A percentile compares a stretch with the other conserved stretches of the same genome.
These are phyloP conservation scores for Xylaria nigripes DNA, from an alignment of 495 filamentous ascomycete genomes.

Conservation along the genomic window DNA sequence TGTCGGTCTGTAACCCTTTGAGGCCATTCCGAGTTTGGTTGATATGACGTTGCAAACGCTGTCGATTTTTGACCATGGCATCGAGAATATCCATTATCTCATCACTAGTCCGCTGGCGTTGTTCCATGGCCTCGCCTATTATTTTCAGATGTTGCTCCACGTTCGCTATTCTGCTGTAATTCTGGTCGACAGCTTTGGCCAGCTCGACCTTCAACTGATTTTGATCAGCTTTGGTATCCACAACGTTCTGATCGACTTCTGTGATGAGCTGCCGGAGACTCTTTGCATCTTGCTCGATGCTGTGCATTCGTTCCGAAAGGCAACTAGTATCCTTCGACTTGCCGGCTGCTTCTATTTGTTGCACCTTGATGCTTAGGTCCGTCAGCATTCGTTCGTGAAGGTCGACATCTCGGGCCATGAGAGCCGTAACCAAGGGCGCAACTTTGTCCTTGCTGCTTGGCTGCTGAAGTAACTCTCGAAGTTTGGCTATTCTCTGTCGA, in stretches of 20 bases:
- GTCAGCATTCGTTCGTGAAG: not conserved
- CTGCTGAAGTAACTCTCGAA: conserved; percentile 1
- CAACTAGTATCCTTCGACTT: not conserved
- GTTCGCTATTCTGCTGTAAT: not conserved
- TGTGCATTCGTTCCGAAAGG: not conserved
- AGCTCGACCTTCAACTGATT: not conserved
- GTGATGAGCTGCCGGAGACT: not conserved
- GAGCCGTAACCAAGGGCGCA: not conserved
- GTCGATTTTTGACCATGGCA: not conserved
- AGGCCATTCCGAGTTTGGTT: not conserved
- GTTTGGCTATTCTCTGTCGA: not conserved
- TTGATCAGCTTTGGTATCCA: not conserved
- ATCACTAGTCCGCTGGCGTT: not conserved
- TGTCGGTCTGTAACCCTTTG: not conserved
- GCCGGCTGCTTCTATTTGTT: not conserved
- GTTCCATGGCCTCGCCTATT: not conserved
- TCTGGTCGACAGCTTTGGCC: not conserved
- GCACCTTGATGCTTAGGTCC: not conserved
- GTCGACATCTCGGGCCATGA: conserved; percentile 4
- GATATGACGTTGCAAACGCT: not conserved
- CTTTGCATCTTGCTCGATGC: not conserved
- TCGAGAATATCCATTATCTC: not conserved
- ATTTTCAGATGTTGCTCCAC: not conserved
- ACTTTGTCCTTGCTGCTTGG: not conserved
- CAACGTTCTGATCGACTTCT: not conserved